These are phyloP conservation scores for Aurantiochytrium sp. DNA, from an alignment of 108 stramenopile species.

Conservation along the genomic window DNA sequence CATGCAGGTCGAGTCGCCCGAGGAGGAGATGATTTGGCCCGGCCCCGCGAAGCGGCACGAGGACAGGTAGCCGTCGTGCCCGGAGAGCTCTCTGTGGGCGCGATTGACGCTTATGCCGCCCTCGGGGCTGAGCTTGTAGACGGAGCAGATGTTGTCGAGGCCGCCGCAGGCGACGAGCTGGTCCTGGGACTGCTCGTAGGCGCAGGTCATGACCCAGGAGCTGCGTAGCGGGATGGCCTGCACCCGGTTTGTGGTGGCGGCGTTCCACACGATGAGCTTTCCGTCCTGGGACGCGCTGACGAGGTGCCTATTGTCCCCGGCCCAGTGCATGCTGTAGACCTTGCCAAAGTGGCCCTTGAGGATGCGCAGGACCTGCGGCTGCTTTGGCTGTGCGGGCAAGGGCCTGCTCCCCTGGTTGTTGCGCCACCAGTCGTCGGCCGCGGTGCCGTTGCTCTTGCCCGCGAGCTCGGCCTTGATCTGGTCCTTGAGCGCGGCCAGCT, in stretches of 20 bases:
- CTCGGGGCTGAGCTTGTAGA: conserved; percentile 70
- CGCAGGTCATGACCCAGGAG: conserved; percentile 98
- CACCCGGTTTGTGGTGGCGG: not conserved
- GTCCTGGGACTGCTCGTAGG: conserved; percentile 83
- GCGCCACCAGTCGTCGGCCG: not conserved
- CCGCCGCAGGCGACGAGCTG: conserved; percentile 93
- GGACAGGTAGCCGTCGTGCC: conserved; percentile 93
- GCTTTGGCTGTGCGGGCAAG: not conserved
- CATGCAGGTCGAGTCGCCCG: conserved; percentile 93
- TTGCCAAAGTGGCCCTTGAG: conserved; percentile 96
- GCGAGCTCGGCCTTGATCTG: not conserved
- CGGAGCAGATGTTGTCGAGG: conserved; percentile 94
- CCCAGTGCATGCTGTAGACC: conserved; percentile 95
- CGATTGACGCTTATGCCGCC: conserved; percentile 46
- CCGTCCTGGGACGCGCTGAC: conserved; percentile 95
- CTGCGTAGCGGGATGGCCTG: conserved; percentile 83
- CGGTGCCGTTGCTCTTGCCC: not conserved
- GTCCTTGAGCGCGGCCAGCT: not conserved
- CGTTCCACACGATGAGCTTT: conserved; percentile 96
- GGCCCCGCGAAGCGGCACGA: conserved; percentile 90
- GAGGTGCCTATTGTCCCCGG: conserved; percentile 64
- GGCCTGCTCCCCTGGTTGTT: not conserved
- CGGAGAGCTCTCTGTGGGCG: conserved; percentile 79
- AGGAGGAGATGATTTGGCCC: conserved; percentile 76
- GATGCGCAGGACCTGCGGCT: conserved; percentile 55